Percentiles rank a stretch among this genome's conserved stretches.
These are phyloP conservation scores for Linnemannia schmuckeri DNA, from an alignment of 192 early-diverging fungal genomes.

Conservation along the genomic window DNA sequence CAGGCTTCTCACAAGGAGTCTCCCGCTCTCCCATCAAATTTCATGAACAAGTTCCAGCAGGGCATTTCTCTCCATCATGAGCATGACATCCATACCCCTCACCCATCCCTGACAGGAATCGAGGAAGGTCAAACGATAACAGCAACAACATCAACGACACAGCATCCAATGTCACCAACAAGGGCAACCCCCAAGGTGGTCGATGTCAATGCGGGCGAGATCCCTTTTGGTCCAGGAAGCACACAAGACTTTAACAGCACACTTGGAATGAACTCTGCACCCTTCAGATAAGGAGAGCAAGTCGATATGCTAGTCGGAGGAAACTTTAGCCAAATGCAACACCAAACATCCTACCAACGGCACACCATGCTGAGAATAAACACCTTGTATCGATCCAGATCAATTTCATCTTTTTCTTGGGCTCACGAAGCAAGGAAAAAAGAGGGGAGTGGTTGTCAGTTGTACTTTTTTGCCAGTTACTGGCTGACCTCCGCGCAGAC, in stretches of 20 bases:
- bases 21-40: not conserved
- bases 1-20: not conserved
- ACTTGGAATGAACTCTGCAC: conserved; percentile 10
- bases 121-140: not conserved
- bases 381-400: not conserved
- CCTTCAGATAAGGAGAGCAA: not conserved
- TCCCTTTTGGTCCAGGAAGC: conserved; percentile 27
- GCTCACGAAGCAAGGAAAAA: not conserved
- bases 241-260: conserved; percentile 12
- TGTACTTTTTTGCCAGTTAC: not conserved
- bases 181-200: not conserved
- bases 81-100: not conserved
- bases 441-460: not conserved
- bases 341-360: not conserved
- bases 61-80: conserved; percentile 21
- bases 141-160: not conserved
- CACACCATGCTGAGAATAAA: not conserved
- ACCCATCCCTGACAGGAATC: not conserved
- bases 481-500: not conserved
- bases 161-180: not conserved
- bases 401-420: conserved; percentile 13
- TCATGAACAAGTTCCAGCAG: conserved; percentile 24
- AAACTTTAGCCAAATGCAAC: not conserved
- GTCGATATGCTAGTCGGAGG: not conserved
- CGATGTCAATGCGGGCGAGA: conserved; percentile 27